A percentile compares a stretch with the other conserved stretches of the same genome.
phyloP scores from a whole-genome alignment of 352 stramenopile genomes.

The Globisporangium lucens region DNA sequence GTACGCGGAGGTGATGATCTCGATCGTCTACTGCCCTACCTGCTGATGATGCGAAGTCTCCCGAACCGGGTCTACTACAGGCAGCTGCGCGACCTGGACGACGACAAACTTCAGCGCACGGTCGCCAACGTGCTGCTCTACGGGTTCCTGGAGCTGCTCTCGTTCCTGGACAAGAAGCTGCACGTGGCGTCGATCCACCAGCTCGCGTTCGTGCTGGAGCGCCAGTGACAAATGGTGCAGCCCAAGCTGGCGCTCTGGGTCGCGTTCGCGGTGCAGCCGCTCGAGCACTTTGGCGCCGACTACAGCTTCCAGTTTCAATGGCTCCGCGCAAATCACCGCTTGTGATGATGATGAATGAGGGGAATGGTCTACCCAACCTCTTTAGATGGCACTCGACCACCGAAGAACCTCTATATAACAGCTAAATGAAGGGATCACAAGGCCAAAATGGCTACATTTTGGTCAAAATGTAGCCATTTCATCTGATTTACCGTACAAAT shows the following conservation, averaged over 20 bases:
- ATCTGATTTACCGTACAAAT: neutral
- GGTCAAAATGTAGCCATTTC: neutral
- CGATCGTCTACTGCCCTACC: slow-evolving; percentile 13
- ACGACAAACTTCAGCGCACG: neutral
- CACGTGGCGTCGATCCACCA: slow-evolving; percentile 21
- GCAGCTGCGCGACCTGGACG: slow-evolving; percentile 23
- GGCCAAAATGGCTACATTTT: no score
- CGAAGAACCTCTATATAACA: no score
- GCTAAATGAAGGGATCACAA: no score
- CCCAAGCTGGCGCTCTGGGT: slow-evolving; percentile 36
- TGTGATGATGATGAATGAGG: neutral
- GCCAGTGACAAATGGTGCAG: slow-evolving; percentile 29
- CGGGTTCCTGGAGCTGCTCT: slow-evolving; percentile 29
- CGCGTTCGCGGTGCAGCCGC: slow-evolving; percentile 25
- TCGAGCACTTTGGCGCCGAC: slow-evolving; percentile 31
- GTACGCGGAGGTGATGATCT: slow-evolving; percentile 17
- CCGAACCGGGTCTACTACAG: slow-evolving; percentile 26
- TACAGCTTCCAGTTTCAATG: slow-evolving; percentile 4
- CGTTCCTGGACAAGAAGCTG: slow-evolving; percentile 23
- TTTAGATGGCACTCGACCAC: no score
- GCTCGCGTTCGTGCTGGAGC: slow-evolving; percentile 32
- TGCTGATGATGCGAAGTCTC: slow-evolving; percentile 18
- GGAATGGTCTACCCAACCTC: no score
- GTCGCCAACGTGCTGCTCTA: slow-evolving; percentile 27
- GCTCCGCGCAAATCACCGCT: neutral